Evolutionary conservation across 495 filamentous ascomycete genomes (phyloP).

Genomic region (Antarctomyces pellizariae): DNA sequence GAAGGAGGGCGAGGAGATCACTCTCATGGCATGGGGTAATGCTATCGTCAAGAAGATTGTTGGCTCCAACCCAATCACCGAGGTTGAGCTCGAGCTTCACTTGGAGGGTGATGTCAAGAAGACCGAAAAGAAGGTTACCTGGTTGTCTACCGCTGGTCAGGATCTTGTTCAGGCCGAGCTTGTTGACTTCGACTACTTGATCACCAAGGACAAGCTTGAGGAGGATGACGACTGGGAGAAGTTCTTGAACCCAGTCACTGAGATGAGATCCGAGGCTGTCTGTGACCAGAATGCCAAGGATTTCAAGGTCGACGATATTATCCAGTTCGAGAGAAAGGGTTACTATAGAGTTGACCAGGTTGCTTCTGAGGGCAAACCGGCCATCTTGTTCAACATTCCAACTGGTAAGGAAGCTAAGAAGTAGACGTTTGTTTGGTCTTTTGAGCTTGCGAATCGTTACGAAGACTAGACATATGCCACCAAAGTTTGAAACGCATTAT

Average conservation of each 20-base stretch:
- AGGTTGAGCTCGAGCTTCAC: slow-evolving; percentile 48
- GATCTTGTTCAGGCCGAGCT: slow-evolving; percentile 45
- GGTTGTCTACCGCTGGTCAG: slow-evolving; percentile 42
- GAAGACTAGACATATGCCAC: no score
- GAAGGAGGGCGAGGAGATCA: slow-evolving; percentile 57
- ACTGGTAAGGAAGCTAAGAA: slow-evolving; percentile 48
- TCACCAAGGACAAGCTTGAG: slow-evolving; percentile 59
- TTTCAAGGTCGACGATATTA: slow-evolving; percentile 44
- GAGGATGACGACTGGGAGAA: slow-evolving; percentile 50
- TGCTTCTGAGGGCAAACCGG: slow-evolving; percentile 20
- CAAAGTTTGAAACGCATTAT: no score
- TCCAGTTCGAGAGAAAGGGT: slow-evolving; percentile 71
- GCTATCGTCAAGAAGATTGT: slow-evolving; percentile 51
- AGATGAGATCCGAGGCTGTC: slow-evolving; percentile 35
- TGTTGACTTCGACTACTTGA: slow-evolving; percentile 56
- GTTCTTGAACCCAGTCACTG: slow-evolving; percentile 42
- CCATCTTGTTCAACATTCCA: slow-evolving; percentile 46
- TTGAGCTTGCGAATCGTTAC: no score
- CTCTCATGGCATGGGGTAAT: slow-evolving; percentile 74
- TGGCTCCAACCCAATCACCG: slow-evolving; percentile 25
- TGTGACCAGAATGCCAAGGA: slow-evolving; percentile 55
- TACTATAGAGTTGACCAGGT: slow-evolving; percentile 43
- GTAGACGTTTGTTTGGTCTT: no score
- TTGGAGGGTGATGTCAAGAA: slow-evolving; percentile 64
- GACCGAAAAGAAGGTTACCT: slow-evolving; percentile 69